Conservation (phyloP, 2,329 filamentous ascomycete genomes). For the Rutstroemia sydowiana region DNA sequence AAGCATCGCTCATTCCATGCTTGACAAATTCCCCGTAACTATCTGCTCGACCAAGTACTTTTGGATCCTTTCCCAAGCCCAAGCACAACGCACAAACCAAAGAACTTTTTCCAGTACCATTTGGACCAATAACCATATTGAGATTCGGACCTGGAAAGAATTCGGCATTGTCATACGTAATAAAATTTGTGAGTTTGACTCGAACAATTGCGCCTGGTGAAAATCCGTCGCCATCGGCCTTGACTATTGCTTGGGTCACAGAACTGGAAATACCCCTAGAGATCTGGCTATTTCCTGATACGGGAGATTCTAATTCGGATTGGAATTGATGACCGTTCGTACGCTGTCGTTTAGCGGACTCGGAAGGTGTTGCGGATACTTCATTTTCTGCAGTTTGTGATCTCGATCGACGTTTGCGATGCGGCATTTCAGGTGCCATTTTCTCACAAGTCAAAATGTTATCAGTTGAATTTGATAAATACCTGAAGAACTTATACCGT, state of each 20-base stretch:
- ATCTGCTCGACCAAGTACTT: constrained; percentile 78
- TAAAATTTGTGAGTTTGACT: constrained; percentile 80
- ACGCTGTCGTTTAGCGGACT: constrained; percentile 23
- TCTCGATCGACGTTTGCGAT: constrained; percentile 15
- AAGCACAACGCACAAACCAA: constrained; percentile 94
- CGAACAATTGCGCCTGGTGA: constrained; percentile 77
- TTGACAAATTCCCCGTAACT: constrained; percentile 88
- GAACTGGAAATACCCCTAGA: neutral
- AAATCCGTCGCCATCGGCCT: constrained; percentile 14
- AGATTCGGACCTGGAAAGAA: constrained; percentile 86
- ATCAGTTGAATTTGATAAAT: neutral
- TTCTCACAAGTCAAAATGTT: too few species aligned
- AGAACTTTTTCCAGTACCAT: constrained; percentile 96
- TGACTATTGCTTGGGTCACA: neutral
- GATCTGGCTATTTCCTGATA: constrained; percentile 5
- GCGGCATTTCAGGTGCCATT: constrained; percentile 10
- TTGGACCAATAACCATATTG: constrained; percentile 99
- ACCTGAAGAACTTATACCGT: too few species aligned
- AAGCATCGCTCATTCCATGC: constrained; percentile 69
- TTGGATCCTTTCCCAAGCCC: constrained; percentile 76
- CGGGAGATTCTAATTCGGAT: constrained; percentile 7
- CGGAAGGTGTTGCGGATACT: constrained; percentile 17
- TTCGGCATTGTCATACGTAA: constrained; percentile 88
- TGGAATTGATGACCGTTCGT: constrained; percentile 16
- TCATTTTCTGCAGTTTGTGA: constrained; percentile 23